Conservation (phyloP, 441 rosid species). For the Brassica balearica region DNA sequence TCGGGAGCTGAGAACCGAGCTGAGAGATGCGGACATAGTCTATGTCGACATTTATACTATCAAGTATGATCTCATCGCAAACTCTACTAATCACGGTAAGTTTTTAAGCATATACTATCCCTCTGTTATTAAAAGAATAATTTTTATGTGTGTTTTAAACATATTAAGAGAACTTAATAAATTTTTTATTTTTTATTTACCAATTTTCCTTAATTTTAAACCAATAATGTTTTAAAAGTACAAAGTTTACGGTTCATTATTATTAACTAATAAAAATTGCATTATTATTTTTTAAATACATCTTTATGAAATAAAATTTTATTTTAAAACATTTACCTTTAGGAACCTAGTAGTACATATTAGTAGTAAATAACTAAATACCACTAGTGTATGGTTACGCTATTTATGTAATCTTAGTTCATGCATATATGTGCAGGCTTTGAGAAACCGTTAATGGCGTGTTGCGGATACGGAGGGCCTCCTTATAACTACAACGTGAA, state of each 20-base stretch:
- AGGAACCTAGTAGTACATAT: not conserved
- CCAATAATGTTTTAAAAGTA: no score
- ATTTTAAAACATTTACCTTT: no score
- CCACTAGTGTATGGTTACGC: not conserved
- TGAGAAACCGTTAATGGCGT: conserved; percentile 72
- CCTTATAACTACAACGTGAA: conserved; percentile 75
- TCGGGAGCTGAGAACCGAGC: conserved; percentile 53
- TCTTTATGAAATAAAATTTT: no score
- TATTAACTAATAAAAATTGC: no score
- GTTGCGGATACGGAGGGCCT: conserved; percentile 86
- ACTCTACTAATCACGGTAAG: conserved; percentile 63
- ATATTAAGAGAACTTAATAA: no score
- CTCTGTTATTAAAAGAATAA: no score
- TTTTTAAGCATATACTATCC: not conserved
- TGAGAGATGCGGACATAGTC: conserved; percentile 58
- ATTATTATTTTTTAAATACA: no score
- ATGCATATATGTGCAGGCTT: conserved; percentile 49
- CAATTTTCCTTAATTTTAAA: no score
- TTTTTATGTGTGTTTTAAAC: no score
- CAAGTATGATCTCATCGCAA: conserved; percentile 75
- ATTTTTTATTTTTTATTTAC: no score
- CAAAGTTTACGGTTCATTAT: no score
- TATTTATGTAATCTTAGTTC: not conserved
- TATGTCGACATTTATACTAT: conserved; percentile 79
- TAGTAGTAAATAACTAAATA: not conserved